Evolutionary conservation across 1,284 basidiomycete genomes (phyloP).

Genomic region (Neonothopanus nambi): DNA sequence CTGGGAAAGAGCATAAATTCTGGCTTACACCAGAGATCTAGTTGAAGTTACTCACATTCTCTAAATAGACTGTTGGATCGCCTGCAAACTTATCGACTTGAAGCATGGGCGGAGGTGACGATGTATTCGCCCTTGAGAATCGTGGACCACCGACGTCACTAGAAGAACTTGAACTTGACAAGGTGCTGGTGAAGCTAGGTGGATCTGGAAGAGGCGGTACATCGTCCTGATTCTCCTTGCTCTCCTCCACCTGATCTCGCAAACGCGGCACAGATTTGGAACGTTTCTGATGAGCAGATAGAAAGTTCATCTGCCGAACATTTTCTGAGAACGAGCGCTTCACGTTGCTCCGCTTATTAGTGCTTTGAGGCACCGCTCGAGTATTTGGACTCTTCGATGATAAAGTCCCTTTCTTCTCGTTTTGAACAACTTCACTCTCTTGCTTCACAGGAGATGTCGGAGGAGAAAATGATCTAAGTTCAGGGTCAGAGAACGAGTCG

Average conservation of each 20-base stretch:
- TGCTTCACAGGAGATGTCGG: not conserved
- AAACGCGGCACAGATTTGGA: not conserved
- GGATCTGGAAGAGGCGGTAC: slow-evolving; percentile 3
- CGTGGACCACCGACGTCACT: not conserved
- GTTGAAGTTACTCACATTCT: slow-evolving; percentile 40
- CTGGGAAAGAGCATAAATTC: slow-evolving; percentile 24
- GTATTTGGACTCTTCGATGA: not conserved
- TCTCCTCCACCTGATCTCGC: not conserved
- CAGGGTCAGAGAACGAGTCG: not conserved
- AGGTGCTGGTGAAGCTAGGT: not conserved
- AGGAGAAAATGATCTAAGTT: not conserved
- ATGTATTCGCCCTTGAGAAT: not conserved
- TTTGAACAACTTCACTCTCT: not conserved
- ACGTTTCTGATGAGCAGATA: not conserved
- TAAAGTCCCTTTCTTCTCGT: not conserved
- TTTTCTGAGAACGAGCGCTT: slow-evolving; percentile 4
- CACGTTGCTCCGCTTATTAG: not conserved
- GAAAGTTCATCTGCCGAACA: not conserved
- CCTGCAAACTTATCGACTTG: slow-evolving; percentile 51
- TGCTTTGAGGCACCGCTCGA: not conserved
- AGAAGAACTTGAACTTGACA: not conserved
- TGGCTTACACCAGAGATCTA: not conserved
- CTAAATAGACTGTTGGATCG: slow-evolving; percentile 57
- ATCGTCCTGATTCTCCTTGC: not conserved
- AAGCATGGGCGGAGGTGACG: not conserved